These are phyloP conservation scores for Lodderomyces elongisporus DNA, from an alignment of 1,139 yeast species.

Conservation along the genomic window DNA sequence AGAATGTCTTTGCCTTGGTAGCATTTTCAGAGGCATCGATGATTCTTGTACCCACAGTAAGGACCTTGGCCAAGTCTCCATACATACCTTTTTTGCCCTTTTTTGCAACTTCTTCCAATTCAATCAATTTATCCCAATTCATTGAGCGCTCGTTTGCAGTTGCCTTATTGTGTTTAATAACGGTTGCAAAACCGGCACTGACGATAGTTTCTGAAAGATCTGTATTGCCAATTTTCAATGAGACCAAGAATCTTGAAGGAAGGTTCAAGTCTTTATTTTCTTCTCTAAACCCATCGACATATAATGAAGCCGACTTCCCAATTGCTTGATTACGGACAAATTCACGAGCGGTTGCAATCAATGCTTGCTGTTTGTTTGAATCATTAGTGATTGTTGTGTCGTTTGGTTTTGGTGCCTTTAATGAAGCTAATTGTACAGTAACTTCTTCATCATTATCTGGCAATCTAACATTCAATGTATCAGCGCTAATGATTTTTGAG, in stretches of 20 bases:
- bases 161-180: slow-evolving; percentile 71
- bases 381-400: slow-evolving; percentile 51
- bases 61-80: slow-evolving; percentile 43
- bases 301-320: slow-evolving; percentile 61
- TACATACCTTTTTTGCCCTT: slow-evolving; percentile 59
- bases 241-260: slow-evolving; percentile 64
- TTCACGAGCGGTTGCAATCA: slow-evolving; percentile 64
- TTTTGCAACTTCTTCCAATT: slow-evolving; percentile 60
- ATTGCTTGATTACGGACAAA: slow-evolving; percentile 63
- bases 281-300: slow-evolving; percentile 62
- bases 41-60: slow-evolving; percentile 51
- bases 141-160: slow-evolving; percentile 64
- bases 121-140: slow-evolving; percentile 73
- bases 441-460: slow-evolving; percentile 39
- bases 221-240: slow-evolving; percentile 44
- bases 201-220: slow-evolving; percentile 65
- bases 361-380: slow-evolving; percentile 37
- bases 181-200: slow-evolving; percentile 68
- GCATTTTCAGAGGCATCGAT: slow-evolving; percentile 78
- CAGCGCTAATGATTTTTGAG: slow-evolving; percentile 61
- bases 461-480: slow-evolving; percentile 54
- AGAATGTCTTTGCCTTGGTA: slow-evolving; percentile 68
- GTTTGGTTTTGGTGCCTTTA: slow-evolving; percentile 65
- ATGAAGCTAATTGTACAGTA: slow-evolving; percentile 69
- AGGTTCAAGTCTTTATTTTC: slow-evolving; percentile 52